A percentile compares a stretch with the other conserved stretches of the same genome.
Evolutionary conservation across 345 rosid species (phyloP).

Genomic region (Brassica nigra): DNA sequence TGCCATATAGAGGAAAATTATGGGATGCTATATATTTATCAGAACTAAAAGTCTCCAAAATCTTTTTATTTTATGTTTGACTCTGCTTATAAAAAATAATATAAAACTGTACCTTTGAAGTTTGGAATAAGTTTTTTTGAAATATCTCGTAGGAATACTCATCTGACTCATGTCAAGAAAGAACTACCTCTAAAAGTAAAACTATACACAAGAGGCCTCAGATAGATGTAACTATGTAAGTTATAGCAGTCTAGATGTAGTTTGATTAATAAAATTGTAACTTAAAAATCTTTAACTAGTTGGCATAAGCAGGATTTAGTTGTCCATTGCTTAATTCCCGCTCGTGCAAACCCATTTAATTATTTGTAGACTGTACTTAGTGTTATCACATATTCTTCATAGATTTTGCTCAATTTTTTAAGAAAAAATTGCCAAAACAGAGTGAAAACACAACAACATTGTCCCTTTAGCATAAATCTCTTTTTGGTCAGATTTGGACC

Average conservation of each 20-base stretch:
- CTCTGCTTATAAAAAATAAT: neutral
- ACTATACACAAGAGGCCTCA: neutral
- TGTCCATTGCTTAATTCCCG: slow-evolving; percentile 21
- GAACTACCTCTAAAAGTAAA: neutral
- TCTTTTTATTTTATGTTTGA: neutral
- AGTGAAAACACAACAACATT: no score
- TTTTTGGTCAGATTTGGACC: no score
- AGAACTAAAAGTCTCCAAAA: neutral
- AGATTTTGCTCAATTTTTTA: slow-evolving; percentile 6
- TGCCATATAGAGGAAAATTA: neutral
- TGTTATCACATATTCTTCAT: neutral
- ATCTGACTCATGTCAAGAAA: neutral
- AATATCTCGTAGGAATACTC: neutral
- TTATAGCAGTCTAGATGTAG: neutral
- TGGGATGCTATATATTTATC: neutral
- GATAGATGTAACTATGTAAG: neutral
- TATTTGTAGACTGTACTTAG: slow-evolving; percentile 13
- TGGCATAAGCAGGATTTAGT: slow-evolving; percentile 13
- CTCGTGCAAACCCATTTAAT: slow-evolving; percentile 37
- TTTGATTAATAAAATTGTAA: slow-evolving; percentile 1
- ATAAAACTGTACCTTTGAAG: neutral
- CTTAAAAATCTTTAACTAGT: slow-evolving; percentile 3
- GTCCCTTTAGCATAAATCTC: no score
- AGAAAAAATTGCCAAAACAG: no score
- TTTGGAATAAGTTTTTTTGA: neutral